These are phyloP conservation scores for Ceratocystis lukuohia DNA, from an alignment of 2,329 filamentous ascomycete species.

Conservation along the genomic window DNA sequence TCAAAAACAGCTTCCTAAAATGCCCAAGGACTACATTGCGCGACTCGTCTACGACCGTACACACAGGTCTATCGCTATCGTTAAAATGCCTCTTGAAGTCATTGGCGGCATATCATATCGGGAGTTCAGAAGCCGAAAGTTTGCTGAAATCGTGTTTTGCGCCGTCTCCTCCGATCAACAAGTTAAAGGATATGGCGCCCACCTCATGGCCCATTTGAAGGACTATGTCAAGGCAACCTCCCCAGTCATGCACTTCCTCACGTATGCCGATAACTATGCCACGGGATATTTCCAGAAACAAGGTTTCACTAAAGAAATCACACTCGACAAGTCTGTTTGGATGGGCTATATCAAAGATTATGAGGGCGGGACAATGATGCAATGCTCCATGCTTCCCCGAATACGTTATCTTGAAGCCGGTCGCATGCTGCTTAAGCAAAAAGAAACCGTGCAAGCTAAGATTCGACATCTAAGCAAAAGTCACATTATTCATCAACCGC, in stretches of 20 bases:
- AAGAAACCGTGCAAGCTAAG: constrained; percentile 88
- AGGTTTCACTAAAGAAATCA: constrained; percentile 97
- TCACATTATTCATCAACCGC: constrained; percentile 74
- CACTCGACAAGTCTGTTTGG: constrained; percentile 77
- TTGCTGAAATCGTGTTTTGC: constrained; percentile 97
- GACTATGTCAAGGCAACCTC: constrained; percentile 96
- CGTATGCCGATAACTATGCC: constrained; percentile 96
- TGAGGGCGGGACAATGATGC: constrained; percentile 97
- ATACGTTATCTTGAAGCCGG: constrained; percentile 88
- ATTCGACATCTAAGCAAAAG: constrained; percentile 82
- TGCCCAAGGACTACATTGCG: constrained; percentile 98
- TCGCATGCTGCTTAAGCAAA: constrained; percentile 93
- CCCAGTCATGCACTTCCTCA: constrained; percentile 95
- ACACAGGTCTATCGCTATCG: constrained; percentile 90
- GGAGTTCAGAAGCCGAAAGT: constrained; percentile 79
- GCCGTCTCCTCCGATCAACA: constrained; percentile 96
- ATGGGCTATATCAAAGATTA: constrained; percentile 99
- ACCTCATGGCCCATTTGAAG: constrained; percentile 95
- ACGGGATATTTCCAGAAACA: constrained; percentile 99
- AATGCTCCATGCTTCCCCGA: constrained; percentile 91
- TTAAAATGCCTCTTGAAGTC: constrained; percentile 92
- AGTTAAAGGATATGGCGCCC: constrained; percentile 94
- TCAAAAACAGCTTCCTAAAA: constrained; percentile 95
- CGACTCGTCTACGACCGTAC: constrained; percentile 94
- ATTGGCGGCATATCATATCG: constrained; percentile 94